Evolutionary conservation across 352 stramenopile species (phyloP).

Genomic region (Pilasporangium apinafurcum): DNA sequence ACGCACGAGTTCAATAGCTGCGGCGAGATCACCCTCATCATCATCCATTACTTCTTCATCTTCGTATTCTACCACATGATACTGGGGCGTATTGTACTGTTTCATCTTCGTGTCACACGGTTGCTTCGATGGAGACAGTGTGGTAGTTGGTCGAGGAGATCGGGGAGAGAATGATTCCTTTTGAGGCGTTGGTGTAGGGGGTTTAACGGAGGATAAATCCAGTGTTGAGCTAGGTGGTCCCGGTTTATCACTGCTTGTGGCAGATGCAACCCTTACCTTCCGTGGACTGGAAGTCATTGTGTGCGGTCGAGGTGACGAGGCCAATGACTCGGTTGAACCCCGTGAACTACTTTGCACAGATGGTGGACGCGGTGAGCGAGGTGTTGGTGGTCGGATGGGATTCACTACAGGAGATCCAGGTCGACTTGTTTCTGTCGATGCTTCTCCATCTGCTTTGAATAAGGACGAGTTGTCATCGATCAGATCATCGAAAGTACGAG

Average conservation of each 20-base stretch:
- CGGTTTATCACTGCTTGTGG: neutral
- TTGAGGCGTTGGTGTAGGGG: neutral
- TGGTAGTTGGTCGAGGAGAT: neutral
- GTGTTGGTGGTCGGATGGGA: constrained; percentile 9
- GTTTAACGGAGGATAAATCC: neutral
- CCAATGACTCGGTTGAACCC: neutral
- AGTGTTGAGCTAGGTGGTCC: constrained; percentile 3
- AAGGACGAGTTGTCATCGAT: constrained; percentile 11
- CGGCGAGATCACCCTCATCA: constrained; percentile 3
- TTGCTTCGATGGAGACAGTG: constrained; percentile 3
- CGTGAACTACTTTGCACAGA: neutral
- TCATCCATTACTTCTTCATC: constrained; percentile 29
- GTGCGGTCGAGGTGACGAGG: neutral
- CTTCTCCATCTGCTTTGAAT: neutral
- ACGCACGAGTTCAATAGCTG: constrained; percentile 3
- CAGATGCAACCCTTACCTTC: constrained; percentile 9
- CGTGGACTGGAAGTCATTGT: constrained; percentile 15
- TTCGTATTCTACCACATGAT: constrained; percentile 27
- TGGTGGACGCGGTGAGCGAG: constrained; percentile 8
- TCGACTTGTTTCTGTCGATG: neutral
- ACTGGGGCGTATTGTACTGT: neutral
- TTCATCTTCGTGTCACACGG: neutral
- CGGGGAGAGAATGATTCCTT: neutral
- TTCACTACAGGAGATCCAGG: neutral
- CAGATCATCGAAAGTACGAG: constrained; percentile 34